phyloP scores from a whole-genome alignment of 2,329 filamentous ascomycete genomes.

The Fusarium oligoseptatum region DNA sequence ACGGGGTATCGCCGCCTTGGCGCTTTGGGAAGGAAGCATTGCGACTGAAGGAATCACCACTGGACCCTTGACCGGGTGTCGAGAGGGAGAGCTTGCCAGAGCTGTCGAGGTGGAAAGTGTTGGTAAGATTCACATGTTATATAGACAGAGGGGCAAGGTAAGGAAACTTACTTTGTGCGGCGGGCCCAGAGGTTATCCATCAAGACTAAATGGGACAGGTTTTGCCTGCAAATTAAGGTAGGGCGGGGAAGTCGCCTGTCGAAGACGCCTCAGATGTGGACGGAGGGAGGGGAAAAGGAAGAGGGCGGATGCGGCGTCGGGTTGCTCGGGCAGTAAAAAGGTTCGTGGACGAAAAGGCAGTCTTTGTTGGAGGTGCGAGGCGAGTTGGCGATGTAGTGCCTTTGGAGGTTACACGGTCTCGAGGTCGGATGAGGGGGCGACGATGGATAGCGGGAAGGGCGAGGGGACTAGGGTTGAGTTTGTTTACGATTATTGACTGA shows the following conservation, averaged over 20 bases:
- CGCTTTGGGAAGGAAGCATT: conserved; percentile 77
- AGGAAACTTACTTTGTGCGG: conserved; percentile 79
- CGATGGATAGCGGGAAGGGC: conserved; percentile 33
- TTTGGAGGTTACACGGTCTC: conserved; percentile 35
- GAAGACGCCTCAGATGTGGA: conserved; percentile 33
- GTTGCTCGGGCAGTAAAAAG: not conserved
- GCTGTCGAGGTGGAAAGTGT: conserved; percentile 59
- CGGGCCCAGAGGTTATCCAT: conserved; percentile 83
- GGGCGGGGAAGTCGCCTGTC: conserved; percentile 44
- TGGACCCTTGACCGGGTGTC: conserved; percentile 72
- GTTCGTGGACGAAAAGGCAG: conserved; percentile 2
- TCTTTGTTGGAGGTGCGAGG: conserved; percentile 12
- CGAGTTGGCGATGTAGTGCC: conserved; percentile 31
- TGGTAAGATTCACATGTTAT: conserved; percentile 26
- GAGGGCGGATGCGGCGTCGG: conserved; percentile 17
- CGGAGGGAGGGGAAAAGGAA: conserved; percentile 13
- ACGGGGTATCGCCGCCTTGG: conserved; percentile 74
- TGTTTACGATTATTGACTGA: conserved; percentile 18
- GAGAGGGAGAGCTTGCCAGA: conserved; percentile 92
- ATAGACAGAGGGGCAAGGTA: conserved; percentile 9
- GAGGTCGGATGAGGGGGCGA: conserved; percentile 35
- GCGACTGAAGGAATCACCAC: conserved; percentile 71
- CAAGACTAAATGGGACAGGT: conserved; percentile 53
- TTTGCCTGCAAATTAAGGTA: conserved; percentile 38
- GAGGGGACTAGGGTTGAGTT: not conserved